Conservation (phyloP, 306 rosid species). For the Morella rubra region DNA sequence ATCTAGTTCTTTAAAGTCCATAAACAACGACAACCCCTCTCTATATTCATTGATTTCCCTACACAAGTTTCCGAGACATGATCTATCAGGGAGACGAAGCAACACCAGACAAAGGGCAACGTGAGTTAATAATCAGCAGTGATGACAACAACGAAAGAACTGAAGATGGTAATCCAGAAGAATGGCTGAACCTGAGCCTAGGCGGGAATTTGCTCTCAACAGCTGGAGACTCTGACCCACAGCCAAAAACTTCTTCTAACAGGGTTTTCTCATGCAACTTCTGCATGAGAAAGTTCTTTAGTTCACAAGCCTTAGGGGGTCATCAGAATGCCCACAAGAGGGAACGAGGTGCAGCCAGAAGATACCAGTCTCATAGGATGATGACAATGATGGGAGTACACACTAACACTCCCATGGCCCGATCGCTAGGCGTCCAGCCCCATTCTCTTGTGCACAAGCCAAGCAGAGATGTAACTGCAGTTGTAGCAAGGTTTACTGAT, state of each 20-base stretch:
- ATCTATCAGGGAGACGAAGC: conserved; percentile 34
- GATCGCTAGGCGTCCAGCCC: conserved; percentile 76
- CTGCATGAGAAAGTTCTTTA: conserved; percentile 88
- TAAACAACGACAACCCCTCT: conserved; percentile 27
- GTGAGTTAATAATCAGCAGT: conserved; percentile 18
- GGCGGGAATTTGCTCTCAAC: conserved; percentile 51
- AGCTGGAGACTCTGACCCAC: conserved; percentile 45
- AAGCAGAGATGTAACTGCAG: conserved; percentile 47
- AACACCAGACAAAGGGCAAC: conserved; percentile 32
- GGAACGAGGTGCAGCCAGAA: conserved; percentile 89
- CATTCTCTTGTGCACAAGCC: conserved; percentile 79
- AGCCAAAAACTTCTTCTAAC: conserved; percentile 40
- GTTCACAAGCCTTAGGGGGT: conserved; percentile 96
- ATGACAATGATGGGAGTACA: conserved; percentile 66
- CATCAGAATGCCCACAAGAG: conserved; percentile 97
- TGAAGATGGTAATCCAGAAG: conserved; percentile 43
- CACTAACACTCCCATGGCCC: conserved; percentile 37
- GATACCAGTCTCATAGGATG: conserved; percentile 75
- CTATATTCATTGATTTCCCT: conserved; percentile 25
- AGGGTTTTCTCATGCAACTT: conserved; percentile 91
- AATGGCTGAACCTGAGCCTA: conserved; percentile 84
- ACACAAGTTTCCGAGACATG: conserved; percentile 30
- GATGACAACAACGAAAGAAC: conserved; percentile 35
- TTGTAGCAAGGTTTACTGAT: conserved; percentile 59
- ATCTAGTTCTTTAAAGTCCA: conserved; percentile 35